Evolutionary conservation across 1,284 basidiomycete species (phyloP).

Genomic region (Pseudozyma flocculosa): DNA sequence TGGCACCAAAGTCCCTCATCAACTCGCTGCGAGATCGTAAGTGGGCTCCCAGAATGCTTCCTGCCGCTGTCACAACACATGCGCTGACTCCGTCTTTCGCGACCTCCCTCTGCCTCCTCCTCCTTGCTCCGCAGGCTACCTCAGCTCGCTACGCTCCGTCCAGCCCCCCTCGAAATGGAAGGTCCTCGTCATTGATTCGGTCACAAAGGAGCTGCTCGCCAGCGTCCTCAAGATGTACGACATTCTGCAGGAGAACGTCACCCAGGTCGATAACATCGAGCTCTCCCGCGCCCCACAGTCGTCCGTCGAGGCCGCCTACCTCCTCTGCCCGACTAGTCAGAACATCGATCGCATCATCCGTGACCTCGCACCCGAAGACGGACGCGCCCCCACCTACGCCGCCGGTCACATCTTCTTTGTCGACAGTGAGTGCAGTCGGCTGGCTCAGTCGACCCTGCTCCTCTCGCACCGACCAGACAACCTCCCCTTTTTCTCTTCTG

Average conservation of each 20-base stretch:
- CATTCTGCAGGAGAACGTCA: conserved; percentile 54
- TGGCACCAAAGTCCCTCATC: too few relatives aligned
- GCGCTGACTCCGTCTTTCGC: too few relatives aligned
- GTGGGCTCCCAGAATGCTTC: too few relatives aligned
- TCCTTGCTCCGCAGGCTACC: conserved; percentile 31
- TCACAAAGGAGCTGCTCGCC: conserved; percentile 79
- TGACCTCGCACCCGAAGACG: conserved; percentile 42
- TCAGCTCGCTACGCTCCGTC: conserved; percentile 51
- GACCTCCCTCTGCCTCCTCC: background rate
- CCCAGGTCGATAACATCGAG: conserved; percentile 55
- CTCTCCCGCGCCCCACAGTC: conserved; percentile 40
- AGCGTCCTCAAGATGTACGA: conserved; percentile 81
- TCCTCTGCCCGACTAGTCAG: conserved; percentile 89
- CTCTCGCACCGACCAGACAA: background rate
- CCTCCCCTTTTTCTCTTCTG: background rate
- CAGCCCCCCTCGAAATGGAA: conserved; percentile 70
- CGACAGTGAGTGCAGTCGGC: conserved; percentile 68
- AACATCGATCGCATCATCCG: conserved; percentile 85
- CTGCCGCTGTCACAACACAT: too few relatives aligned
- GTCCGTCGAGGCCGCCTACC: conserved; percentile 63
- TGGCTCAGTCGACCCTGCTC: background rate
- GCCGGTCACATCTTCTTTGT: conserved; percentile 91
- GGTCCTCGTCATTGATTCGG: conserved; percentile 90
- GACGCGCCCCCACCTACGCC: conserved; percentile 68
- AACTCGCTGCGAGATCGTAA: too few relatives aligned